Evolutionary conservation across 352 stramenopile species (phyloP), one percentile per base, ranked within the genome.

Genomic region (Phytopythium delawarense): DNA sequence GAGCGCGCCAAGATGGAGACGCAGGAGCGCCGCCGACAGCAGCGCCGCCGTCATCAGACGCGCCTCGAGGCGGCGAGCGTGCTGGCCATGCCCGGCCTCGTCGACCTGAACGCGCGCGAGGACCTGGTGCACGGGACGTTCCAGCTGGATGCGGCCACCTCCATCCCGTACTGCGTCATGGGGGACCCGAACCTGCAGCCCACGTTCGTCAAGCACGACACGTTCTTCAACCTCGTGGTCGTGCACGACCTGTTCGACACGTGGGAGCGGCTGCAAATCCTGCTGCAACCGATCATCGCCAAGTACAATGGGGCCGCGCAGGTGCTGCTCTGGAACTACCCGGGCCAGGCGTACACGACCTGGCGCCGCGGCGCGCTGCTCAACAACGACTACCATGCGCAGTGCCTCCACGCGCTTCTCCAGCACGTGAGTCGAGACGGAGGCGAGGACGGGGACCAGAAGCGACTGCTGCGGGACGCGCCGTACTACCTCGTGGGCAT

Each of bases 231-330:
- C 62, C 77, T 98, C 45, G 92, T 99, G 32, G 76, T 99, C 8
- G 91, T 96, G 37, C 93, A 98, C 63, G 95, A 99, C 54, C 74
- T 98, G 23, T 99, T 98, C 62, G 96, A 98, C 60, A 98, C 90
- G 42, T 97, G 86, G 75, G 95, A 98, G 67, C 75, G 88, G 7
- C 72, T 98, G 67, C 92, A 98, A 67, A 98, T 99, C 74, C 76
- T 98, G 46, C 78, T 99, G 11, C 79, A 89, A 48, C 87, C 91
- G 21, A 79, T 99, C 58, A 67, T 97, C 21, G 64, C 80, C 28
- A 78, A 88, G 23, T 98, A 98, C 78, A 69, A 80, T 34, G 95
- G 93, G 20, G 71, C 75, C 11, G 66, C 88, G 7, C 84, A 97
- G 67, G 84, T 97, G 23, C 71, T 99, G 23, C 60, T 99, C 20